Evolutionary conservation across 805 yeast genomes (phyloP).

Genomic region (Komagataella pastoris): DNA sequence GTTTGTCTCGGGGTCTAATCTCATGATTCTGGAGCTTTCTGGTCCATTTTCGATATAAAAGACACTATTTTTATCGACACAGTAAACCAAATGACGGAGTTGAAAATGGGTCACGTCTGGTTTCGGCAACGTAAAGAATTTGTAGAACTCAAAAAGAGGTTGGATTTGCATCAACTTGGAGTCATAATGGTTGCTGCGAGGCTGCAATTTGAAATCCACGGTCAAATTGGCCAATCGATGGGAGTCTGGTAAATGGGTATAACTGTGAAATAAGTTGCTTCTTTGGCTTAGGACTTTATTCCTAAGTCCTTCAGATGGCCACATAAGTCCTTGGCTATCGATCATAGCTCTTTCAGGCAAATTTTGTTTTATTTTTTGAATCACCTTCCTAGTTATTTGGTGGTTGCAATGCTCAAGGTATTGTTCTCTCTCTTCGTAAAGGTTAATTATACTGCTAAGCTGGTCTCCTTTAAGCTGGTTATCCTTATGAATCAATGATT

Average conservation of each 20-base stretch:
- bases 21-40: slow-evolving; percentile 16
- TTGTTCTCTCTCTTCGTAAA: slow-evolving; percentile 6
- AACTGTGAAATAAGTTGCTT: slow-evolving; percentile 10
- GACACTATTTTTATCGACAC: slow-evolving; percentile 16
- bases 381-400: not conserved
- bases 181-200: slow-evolving; percentile 3
- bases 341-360: slow-evolving; percentile 4
- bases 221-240: slow-evolving; percentile 8
- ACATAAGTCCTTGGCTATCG: slow-evolving; percentile 18
- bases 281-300: slow-evolving; percentile 10
- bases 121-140: slow-evolving; percentile 27
- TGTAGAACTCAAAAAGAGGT: slow-evolving; percentile 20
- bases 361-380: not conserved
- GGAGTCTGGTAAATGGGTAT: slow-evolving; percentile 12
- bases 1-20: slow-evolving; percentile 9
- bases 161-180: slow-evolving; percentile 4
- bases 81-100: slow-evolving; percentile 35
- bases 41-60: slow-evolving; percentile 12
- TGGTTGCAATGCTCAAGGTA: not conserved
- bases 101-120: slow-evolving; percentile 46
- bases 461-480: slow-evolving; percentile 5
- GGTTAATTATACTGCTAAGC: slow-evolving; percentile 1
- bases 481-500: slow-evolving; percentile 7
- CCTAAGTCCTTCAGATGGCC: slow-evolving; percentile 12
- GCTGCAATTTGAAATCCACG: slow-evolving; percentile 20